phyloP scores from a whole-genome alignment of 1,139 yeast genomes.

The Candida sanyaensis region DNA sequence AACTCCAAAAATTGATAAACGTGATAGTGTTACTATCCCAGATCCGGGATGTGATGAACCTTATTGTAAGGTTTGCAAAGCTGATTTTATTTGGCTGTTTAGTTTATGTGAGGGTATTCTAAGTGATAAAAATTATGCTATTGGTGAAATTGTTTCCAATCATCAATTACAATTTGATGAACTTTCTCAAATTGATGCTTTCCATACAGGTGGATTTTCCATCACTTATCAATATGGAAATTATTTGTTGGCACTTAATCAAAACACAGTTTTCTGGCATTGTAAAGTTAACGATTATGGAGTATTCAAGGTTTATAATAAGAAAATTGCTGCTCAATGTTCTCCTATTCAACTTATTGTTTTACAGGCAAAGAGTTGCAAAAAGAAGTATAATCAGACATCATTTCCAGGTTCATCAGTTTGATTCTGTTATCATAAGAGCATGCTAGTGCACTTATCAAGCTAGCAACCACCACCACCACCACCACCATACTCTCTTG shows the following conservation, averaged over 20 bases:
- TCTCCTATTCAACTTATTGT: conserved; percentile 7
- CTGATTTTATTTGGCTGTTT: conserved; percentile 22
- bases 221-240: conserved; percentile 18
- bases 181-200: background rate
- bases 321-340: conserved; percentile 4
- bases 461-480: too few species aligned
- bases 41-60: conserved; percentile 1
- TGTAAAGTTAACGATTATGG: conserved; percentile 7
- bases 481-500: too few species aligned
- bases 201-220: conserved; percentile 17
- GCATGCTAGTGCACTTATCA: too few species aligned
- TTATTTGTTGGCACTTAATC: conserved; percentile 14
- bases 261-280: conserved; percentile 7
- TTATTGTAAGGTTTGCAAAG: conserved; percentile 6
- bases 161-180: conserved; percentile 7
- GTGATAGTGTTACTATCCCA: background rate
- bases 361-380: background rate
- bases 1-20: background rate
- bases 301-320: conserved; percentile 5
- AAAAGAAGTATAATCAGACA: background rate
- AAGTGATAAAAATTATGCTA: conserved; percentile 10
- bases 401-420: background rate
- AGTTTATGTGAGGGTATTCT: conserved; percentile 50
- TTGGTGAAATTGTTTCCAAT: conserved; percentile 5
- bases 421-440: background rate